Base-by-base conservation (phyloP, 2,329 filamentous ascomycete genomes). In the Didymella segeticola region DNA sequence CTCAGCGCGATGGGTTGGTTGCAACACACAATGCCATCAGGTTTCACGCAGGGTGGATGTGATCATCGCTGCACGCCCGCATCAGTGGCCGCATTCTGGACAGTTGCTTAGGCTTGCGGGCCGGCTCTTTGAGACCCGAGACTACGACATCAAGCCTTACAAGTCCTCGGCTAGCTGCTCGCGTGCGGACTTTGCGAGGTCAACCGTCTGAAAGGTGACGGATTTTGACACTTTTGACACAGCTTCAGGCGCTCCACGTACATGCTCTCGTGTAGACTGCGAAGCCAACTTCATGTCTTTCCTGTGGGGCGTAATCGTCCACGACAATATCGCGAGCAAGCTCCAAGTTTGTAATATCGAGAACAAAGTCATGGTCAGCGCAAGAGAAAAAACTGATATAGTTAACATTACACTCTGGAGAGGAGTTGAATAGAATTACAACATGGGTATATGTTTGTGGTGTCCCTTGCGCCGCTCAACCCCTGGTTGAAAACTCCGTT, bases 81-180 rank as follows among this genome's bases (percentile, higher is more conserved):
- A n/a, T 61, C 54, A 1, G 53, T 57, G 2, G 63, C 66, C 1
- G 66, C 65, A 45, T 72, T 59, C 41, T 69, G 64, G 8, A 70
- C 58, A 2, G 39, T 49, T 6, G 39, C 30, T 39, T 71, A 63
- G 3, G 50, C 41, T 15, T 59, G 9, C 69, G 41, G 0, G 52
- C 61, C 20, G 59, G 53, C 0, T 63, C 64, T 29, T 61, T 66
- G 20, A 72, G 43, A 0, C 65, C 61, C 47, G 60, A 67, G 22
- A 71, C 45, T 0, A 69, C 53, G 2, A 54, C 63, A 34, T 69
- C 62, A 5, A 66, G 1, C 61, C 63, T 31, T 47, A 26, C 6
- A 69, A 45, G 3, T 45, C 36, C 2, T 56, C 17, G 1, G 52
- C 54, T 10, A 47, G 45, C 45, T 47, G 34, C 45, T 20, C n/a